Evolutionary conservation across 192 early-diverging fungal genomes (phyloP).

Genomic region (Coemansia guatemalensis): DNA sequence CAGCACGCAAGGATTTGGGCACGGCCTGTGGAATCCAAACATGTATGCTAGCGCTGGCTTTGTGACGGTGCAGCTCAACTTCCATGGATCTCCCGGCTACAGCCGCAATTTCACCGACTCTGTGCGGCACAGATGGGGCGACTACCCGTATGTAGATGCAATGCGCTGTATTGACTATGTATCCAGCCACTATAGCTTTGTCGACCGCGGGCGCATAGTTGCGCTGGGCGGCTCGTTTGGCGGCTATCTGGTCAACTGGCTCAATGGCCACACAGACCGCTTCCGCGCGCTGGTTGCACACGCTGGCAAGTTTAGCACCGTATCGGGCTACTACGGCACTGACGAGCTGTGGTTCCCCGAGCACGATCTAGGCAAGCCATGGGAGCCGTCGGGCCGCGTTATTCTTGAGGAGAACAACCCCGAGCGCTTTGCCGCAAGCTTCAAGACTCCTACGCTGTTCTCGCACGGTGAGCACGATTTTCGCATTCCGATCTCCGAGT

Average conservation of each 20-base stretch:
- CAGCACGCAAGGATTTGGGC: slow-evolving; percentile 60
- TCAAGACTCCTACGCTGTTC: slow-evolving; percentile 77
- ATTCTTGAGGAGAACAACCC: slow-evolving; percentile 71
- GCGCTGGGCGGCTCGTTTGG: slow-evolving; percentile 81
- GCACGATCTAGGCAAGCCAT: slow-evolving; percentile 73
- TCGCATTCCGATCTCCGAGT: slow-evolving; percentile 70
- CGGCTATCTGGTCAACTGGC: slow-evolving; percentile 85
- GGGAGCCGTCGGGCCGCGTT: slow-evolving; percentile 44
- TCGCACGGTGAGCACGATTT: slow-evolving; percentile 74
- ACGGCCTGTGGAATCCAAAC: slow-evolving; percentile 60
- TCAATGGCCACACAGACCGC: slow-evolving; percentile 73
- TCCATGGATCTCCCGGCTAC: slow-evolving; percentile 78
- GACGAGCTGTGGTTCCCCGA: slow-evolving; percentile 84
- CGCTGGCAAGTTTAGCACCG: slow-evolving; percentile 70
- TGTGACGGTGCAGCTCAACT: slow-evolving; percentile 69
- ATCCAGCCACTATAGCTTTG: slow-evolving; percentile 47
- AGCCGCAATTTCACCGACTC: slow-evolving; percentile 75
- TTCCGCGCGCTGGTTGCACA: slow-evolving; percentile 72
- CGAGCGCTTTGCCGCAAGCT: slow-evolving; percentile 63
- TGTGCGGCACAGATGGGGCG: slow-evolving; percentile 74
- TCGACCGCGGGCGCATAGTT: slow-evolving; percentile 61
- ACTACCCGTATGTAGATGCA: slow-evolving; percentile 70
- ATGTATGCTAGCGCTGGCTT: slow-evolving; percentile 59
- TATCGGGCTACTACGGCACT: slow-evolving; percentile 65
- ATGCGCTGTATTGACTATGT: slow-evolving; percentile 69